Evolutionary conservation across 2,329 filamentous ascomycete species (phyloP).

Genomic region (Corinectria fuckeliana): DNA sequence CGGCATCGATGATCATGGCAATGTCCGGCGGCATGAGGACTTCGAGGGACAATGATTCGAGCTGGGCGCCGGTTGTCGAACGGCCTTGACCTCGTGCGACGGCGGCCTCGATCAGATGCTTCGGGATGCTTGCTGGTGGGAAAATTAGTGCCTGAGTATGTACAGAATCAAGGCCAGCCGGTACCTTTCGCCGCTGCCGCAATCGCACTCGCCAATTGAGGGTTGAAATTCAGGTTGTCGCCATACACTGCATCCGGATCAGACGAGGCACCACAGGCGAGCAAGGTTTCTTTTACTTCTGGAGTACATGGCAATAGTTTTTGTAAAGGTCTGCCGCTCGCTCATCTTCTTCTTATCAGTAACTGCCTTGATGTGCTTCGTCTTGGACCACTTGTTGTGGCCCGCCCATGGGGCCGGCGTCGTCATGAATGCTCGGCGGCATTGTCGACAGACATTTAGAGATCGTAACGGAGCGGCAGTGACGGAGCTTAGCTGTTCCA

Average conservation of each 20-base stretch:
- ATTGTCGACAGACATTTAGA: slow-evolving; percentile 52
- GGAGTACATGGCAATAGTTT: slow-evolving; percentile 76
- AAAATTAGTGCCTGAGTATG: slow-evolving; percentile 1
- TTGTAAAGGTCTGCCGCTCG: slow-evolving; percentile 70
- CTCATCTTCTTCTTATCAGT: slow-evolving; percentile 81
- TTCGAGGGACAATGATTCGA: slow-evolving; percentile 83
- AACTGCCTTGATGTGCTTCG: slow-evolving; percentile 91
- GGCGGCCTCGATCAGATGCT: slow-evolving; percentile 81
- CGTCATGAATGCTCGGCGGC: slow-evolving; percentile 56
- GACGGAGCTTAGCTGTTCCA: slow-evolving; percentile 16
- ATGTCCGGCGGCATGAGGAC: slow-evolving; percentile 78
- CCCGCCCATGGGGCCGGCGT: slow-evolving; percentile 62
- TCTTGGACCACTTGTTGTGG: slow-evolving; percentile 95
- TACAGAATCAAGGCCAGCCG: neutral
- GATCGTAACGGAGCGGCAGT: slow-evolving; percentile 11
- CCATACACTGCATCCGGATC: slow-evolving; percentile 67
- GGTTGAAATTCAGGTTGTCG: slow-evolving; percentile 74
- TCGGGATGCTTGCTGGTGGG: slow-evolving; percentile 74
- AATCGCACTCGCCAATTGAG: slow-evolving; percentile 76
- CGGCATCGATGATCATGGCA: slow-evolving; percentile 82
- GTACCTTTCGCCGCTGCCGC: slow-evolving; percentile 78
- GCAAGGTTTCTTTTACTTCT: slow-evolving; percentile 61
- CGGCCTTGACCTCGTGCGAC: slow-evolving; percentile 89
- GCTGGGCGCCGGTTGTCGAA: slow-evolving; percentile 72
- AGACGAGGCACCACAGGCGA: slow-evolving; percentile 15